These are phyloP conservation scores for Aegilops bicornis DNA, from an alignment of 176 grass and related monocot species.

Conservation along the genomic window DNA sequence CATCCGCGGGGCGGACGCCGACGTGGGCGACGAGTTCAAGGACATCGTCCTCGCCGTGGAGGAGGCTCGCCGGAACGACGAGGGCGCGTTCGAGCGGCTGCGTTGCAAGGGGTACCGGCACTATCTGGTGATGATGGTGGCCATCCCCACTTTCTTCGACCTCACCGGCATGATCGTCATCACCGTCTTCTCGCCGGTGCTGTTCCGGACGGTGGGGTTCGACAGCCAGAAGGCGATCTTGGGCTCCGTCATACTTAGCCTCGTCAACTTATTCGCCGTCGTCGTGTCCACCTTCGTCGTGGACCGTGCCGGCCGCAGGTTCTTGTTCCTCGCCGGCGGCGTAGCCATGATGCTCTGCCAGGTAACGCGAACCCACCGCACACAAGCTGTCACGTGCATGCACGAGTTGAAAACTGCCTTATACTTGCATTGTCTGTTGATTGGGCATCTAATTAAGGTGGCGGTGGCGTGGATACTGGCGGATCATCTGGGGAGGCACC, in stretches of 20 bases:
- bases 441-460: neutral
- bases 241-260: constrained; percentile 44
- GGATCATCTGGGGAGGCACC: constrained; percentile 28
- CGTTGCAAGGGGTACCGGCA: constrained; percentile 41
- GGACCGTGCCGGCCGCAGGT: constrained; percentile 44
- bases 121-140: constrained; percentile 57
- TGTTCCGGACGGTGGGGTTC: constrained; percentile 67
- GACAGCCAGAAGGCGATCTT: constrained; percentile 47
- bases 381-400: neutral
- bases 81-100: constrained; percentile 51
- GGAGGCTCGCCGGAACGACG: constrained; percentile 30
- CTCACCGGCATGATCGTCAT: constrained; percentile 62
- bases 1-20: constrained; percentile 26
- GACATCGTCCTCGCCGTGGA: constrained; percentile 43
- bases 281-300: constrained; percentile 29
- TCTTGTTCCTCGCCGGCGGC: constrained; percentile 52
- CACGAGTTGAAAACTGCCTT: too few species aligned
- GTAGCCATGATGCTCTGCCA: constrained; percentile 51
- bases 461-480: constrained; percentile 58
- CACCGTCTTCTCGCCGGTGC: constrained; percentile 48
- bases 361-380: neutral
- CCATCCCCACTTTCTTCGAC: constrained; percentile 58
- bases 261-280: constrained; percentile 23
- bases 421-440: neutral
- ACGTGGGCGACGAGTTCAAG: constrained; percentile 55